A percentile compares a stretch with the other conserved stretches of the same genome.
Conservation (phyloP, 805 yeast genomes). For the Starmerella ratchasimensis region DNA sequence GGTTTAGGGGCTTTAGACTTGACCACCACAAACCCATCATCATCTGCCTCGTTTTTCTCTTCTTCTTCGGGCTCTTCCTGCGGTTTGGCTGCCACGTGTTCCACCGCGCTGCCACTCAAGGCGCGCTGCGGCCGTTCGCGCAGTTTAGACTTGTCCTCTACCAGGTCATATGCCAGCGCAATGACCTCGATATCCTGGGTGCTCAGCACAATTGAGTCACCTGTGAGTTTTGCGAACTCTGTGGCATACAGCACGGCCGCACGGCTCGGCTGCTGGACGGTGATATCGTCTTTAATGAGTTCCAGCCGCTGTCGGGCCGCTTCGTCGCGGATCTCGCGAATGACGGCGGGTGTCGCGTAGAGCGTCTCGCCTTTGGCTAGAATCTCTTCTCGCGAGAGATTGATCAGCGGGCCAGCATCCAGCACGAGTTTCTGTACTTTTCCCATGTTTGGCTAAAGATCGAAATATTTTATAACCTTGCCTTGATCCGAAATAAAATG, state of each 20-base stretch:
- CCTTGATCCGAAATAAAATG: too few species aligned
- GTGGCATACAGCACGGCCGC: conserved; percentile 50
- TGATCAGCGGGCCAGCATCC: conserved; percentile 91
- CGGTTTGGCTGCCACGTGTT: conserved; percentile 4
- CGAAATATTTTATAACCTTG: conserved; percentile 4
- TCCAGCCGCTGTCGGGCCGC: conserved; percentile 62
- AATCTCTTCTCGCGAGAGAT: conserved; percentile 64
- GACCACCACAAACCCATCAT: conserved; percentile 19
- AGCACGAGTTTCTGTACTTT: conserved; percentile 45
- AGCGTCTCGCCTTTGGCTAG: conserved; percentile 57
- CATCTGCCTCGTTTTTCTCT: conserved; percentile 7
- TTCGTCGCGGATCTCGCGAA: conserved; percentile 74
- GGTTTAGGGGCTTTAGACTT: conserved; percentile 14
- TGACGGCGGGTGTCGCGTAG: conserved; percentile 86
- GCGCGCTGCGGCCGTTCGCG: conserved; percentile 14
- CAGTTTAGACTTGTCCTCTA: conserved; percentile 17
- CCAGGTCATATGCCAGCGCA: conserved; percentile 76
- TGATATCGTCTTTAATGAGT: conserved; percentile 66
- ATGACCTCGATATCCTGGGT: conserved; percentile 84
- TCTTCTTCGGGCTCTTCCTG: conserved; percentile 1
- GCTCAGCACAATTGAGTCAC: conserved; percentile 80
- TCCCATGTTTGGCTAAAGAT: conserved; percentile 4
- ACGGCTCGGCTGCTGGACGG: conserved; percentile 61
- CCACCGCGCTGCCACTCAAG: conserved; percentile 4
- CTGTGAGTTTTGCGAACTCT: conserved; percentile 72